Evolutionary conservation across 1,284 basidiomycete species (phyloP), one percentile per base, ranked within the genome.

Genomic region (Cutaneotrichosporon cavernicola): DNA sequence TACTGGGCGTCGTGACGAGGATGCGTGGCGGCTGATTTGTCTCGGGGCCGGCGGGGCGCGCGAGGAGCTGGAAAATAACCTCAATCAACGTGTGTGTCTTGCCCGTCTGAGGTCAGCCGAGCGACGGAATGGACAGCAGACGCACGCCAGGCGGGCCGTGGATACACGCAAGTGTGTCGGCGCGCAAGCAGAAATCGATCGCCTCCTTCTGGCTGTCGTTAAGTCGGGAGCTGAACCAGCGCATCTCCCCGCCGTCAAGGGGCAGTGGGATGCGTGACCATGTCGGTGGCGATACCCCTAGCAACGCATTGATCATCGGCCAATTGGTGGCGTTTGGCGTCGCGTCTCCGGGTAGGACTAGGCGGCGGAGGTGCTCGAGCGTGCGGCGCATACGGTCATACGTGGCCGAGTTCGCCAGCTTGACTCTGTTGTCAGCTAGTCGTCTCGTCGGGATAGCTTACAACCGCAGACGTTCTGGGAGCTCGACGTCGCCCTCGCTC

Each of bases 51-150:
- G 72, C 66, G 2, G 76, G 75, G 0, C 75, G 70, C 13, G 75
- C 82, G 0, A 90, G 88, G 13, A 93, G 81, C 73, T 97, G 93
- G 36, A 90, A 87, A 64, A 96, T 91, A 60, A 95, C 85, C 76
- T 97, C 93, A 46, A 96, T 88, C 11, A 97, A 84, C 0, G 93
- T 95, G 70, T 92, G 90, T 0, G 93, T 97, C 82, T 97, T 97
- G 7, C 93, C 93, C 0, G 92, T 94, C 65, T 69, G 55, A 0
- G 18, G 52, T 58, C 57, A 66, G 56, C 47, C 61, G 10, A 2
- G 43, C 16, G 40, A 32, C 5, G 5, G 10, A 11, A 13, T 22
- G 1, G 11, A 50, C 4, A 10, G 1, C 34, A 18, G 26, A 67
- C 78, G 65, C 77, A 90, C 92, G 1, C 85, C 95, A 65, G 96